Evolutionary conservation across 192 early-diverging fungal species (phyloP).

Genomic region (Ambispora gerdemannii): DNA sequence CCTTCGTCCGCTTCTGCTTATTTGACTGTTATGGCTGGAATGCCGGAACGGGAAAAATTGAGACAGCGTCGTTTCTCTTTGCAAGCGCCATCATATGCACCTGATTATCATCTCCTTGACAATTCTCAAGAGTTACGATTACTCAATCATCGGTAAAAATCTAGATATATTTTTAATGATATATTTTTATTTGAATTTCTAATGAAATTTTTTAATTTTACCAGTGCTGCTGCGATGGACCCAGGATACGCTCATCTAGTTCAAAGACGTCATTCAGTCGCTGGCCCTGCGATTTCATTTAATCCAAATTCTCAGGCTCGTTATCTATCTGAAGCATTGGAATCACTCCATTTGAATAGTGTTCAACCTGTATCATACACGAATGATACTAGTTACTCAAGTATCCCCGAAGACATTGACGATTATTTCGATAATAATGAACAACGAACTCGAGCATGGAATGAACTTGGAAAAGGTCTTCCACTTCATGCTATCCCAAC

Average conservation of each 20-base stretch:
- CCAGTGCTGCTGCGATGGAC: constrained; percentile 26
- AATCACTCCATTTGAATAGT: constrained; percentile 34
- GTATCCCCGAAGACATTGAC: constrained; percentile 33
- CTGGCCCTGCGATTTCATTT: constrained; percentile 44
- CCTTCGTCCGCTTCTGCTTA: constrained; percentile 28
- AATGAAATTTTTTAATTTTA: constrained; percentile 6
- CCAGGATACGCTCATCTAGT: constrained; percentile 30
- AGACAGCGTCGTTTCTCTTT: constrained; percentile 57
- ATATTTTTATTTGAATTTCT: no score
- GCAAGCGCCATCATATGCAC: constrained; percentile 35
- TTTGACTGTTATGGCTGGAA: constrained; percentile 18
- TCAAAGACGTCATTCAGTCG: constrained; percentile 52
- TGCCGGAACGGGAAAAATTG: constrained; percentile 44
- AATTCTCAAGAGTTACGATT: constrained; percentile 22
- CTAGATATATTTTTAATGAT: neutral
- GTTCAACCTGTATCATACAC: constrained; percentile 28
- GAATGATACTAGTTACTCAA: constrained; percentile 19
- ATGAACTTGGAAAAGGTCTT: constrained; percentile 47
- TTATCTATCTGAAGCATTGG: constrained; percentile 35
- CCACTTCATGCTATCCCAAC: constrained; percentile 45
- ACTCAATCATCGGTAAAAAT: constrained; percentile 21
- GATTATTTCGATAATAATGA: constrained; percentile 42
- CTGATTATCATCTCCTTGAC: constrained; percentile 25
- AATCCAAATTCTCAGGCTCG: constrained; percentile 30
- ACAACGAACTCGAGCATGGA: constrained; percentile 28